Evolutionary conservation across 768 basidiomycete genomes (phyloP).

Genomic region (Hygrophorus russula): DNA sequence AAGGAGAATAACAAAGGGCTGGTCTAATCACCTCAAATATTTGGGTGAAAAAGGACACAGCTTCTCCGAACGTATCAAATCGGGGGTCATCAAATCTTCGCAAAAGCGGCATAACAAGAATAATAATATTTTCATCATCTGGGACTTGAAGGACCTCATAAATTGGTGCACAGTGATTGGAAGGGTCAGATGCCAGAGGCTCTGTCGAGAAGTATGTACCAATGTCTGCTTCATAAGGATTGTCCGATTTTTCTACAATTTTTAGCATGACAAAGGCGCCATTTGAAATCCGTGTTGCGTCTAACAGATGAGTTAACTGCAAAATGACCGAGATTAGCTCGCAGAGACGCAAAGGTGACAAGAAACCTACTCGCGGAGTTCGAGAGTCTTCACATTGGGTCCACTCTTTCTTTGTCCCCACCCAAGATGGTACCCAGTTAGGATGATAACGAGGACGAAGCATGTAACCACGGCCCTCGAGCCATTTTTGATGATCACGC

Average conservation of each 20-base stretch:
- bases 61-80: conserved; percentile 25
- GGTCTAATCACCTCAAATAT: conserved; percentile 17
- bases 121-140: conserved; percentile 9
- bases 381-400: conserved; percentile 1
- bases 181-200: too few relatives aligned
- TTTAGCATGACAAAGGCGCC: conserved; percentile 24
- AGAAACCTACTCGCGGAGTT: conserved; percentile 2
- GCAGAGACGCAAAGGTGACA: not conserved
- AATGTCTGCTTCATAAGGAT: conserved; percentile 21
- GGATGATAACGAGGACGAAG: conserved; percentile 22
- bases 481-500: conserved; percentile 18
- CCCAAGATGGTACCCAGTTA: conserved; percentile 26
- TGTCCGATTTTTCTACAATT: conserved; percentile 3
- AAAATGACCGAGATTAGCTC: not conserved
- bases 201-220: too few relatives aligned
- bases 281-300: too few relatives aligned
- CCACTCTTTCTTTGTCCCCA: conserved; percentile 1
- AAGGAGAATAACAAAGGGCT: not conserved
- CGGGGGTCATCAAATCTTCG: conserved; percentile 14
- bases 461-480: conserved; percentile 18
- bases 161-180: too few relatives aligned
- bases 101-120: conserved; percentile 21
- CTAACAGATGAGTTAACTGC: conserved; percentile 10
- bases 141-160: conserved; percentile 13
- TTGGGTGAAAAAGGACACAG: conserved; percentile 20